These are phyloP conservation scores for Phytophthora palmivora DNA, from an alignment of 352 stramenopile genomes.

Conservation along the genomic window DNA sequence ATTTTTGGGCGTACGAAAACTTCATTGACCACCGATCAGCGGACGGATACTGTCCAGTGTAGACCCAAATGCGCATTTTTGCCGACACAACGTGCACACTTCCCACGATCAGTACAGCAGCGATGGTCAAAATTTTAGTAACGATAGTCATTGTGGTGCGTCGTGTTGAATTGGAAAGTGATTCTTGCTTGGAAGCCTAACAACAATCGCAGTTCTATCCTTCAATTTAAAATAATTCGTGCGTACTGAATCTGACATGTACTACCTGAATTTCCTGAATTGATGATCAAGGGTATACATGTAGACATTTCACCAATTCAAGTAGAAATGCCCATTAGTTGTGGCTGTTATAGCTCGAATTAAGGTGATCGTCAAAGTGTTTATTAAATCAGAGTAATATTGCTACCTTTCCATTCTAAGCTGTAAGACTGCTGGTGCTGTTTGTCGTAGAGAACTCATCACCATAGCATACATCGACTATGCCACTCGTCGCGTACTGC, in stretches of 20 bases:
- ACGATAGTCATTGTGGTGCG: not conserved
- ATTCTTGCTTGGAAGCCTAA: no score
- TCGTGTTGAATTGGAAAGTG: not conserved
- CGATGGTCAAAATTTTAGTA: not conserved
- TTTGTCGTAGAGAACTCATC: constrained; percentile 3
- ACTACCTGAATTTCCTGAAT: no score
- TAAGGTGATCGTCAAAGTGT: no score
- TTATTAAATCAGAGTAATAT: no score
- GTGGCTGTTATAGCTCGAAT: no score
- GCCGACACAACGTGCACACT: not conserved
- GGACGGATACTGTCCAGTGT: constrained; percentile 6
- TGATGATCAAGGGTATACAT: no score
- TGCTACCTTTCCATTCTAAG: not conserved
- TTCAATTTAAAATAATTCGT: no score
- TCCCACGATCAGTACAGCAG: not conserved
- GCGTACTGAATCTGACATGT: no score
- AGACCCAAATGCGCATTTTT: constrained; percentile 24
- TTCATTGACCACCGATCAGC: constrained; percentile 22
- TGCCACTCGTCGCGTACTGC: no score
- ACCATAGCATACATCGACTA: constrained; percentile 4
- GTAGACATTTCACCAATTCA: no score
- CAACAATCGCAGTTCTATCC: no score
- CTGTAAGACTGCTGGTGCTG: not conserved
- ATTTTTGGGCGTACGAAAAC: constrained; percentile 27
- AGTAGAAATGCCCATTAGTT: no score